These are phyloP conservation scores for Magnolia kwangsiensis DNA, from an alignment of 164 flowering plant genomes.

Conservation along the genomic window DNA sequence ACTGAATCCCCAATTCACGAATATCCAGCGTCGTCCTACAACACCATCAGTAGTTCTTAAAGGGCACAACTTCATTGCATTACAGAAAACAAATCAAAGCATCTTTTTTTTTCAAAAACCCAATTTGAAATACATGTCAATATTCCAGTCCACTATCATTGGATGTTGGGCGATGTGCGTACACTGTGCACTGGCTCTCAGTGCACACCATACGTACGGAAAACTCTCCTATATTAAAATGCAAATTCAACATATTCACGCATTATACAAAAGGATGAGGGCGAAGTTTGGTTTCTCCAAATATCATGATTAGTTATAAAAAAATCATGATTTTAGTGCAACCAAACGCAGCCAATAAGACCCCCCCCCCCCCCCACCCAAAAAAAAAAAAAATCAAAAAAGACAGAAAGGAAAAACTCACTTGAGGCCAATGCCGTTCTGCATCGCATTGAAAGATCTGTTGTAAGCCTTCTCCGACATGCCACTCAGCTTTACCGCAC, in stretches of 20 bases:
- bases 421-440: conserved; percentile 84
- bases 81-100: neutral
- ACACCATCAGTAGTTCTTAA: neutral
- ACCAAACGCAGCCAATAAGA: too few relatives aligned
- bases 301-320: too few relatives aligned
- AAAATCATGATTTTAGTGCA: too few relatives aligned
- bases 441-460: conserved; percentile 76
- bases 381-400: neutral
- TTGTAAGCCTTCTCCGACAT: conserved; percentile 92
- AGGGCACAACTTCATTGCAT: neutral
- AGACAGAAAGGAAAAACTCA: conserved; percentile 24
- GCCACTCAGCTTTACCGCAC: conserved; percentile 76
- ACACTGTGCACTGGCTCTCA: neutral
- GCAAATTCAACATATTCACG: too few relatives aligned
- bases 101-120: too few relatives aligned
- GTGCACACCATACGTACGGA: neutral
- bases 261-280: too few relatives aligned
- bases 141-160: too few relatives aligned
- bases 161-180: neutral
- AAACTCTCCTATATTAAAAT: too few relatives aligned
- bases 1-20: conserved; percentile 85
- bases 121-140: too few relatives aligned
- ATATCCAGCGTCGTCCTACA: conserved; percentile 75
- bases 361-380: too few relatives aligned
- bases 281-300: too few relatives aligned